Conservation (phyloP, 2,329 filamentous ascomycete species). For the Phyllosticta citriasiana region DNA sequence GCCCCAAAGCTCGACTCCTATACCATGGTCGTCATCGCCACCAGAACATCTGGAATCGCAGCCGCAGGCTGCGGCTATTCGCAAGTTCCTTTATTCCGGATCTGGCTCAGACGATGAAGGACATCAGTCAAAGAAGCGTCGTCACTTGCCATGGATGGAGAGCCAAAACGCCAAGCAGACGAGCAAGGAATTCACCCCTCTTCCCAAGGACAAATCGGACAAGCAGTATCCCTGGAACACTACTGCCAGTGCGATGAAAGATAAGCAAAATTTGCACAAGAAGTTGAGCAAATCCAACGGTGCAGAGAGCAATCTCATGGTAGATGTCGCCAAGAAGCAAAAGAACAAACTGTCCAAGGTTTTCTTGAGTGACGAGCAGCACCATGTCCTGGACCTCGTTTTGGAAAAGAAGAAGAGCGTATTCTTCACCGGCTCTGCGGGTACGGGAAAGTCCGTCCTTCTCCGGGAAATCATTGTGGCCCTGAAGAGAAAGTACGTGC, state of each 20-base stretch:
- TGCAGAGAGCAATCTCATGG: slow-evolving; percentile 20
- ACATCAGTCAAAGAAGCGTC: slow-evolving; percentile 45
- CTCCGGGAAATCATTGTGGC: slow-evolving; percentile 84
- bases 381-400: slow-evolving; percentile 72
- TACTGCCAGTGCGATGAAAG: slow-evolving; percentile 63
- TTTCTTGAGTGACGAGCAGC: slow-evolving; percentile 77
- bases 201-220: slow-evolving; percentile 24
- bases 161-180: slow-evolving; percentile 31
- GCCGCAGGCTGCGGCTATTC: slow-evolving; percentile 12
- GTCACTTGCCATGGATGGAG: slow-evolving; percentile 52
- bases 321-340: slow-evolving; percentile 39
- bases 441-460: slow-evolving; percentile 92
- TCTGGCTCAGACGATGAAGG: slow-evolving; percentile 7
- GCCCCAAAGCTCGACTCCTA: slow-evolving; percentile 44
- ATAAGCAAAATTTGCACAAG: slow-evolving; percentile 62
- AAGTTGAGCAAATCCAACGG: slow-evolving; percentile 38
- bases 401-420: slow-evolving; percentile 74
- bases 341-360: slow-evolving; percentile 44
- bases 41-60: slow-evolving; percentile 32
- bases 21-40: slow-evolving; percentile 67
- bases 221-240: slow-evolving; percentile 55
- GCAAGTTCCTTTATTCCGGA: slow-evolving; percentile 6
- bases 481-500: slow-evolving; percentile 63
- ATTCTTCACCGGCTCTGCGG: slow-evolving; percentile 95
- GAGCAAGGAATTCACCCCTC: slow-evolving; percentile 34